phyloP scores from a whole-genome alignment of 164 flowering plant species.

The Chloranthus sessilifolius region DNA sequence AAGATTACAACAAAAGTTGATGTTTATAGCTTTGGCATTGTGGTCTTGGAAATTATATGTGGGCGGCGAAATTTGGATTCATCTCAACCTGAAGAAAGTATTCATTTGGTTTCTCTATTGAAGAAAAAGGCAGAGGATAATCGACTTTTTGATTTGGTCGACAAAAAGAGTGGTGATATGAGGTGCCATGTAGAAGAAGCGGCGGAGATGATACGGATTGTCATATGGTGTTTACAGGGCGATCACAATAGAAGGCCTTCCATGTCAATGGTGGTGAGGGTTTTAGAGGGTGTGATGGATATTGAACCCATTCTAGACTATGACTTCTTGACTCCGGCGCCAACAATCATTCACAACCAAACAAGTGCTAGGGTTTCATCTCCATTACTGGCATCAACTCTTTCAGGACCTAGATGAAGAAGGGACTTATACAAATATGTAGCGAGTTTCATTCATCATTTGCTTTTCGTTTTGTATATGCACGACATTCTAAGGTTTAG shows the following conservation, averaged over 20 bases:
- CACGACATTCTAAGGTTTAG: no score
- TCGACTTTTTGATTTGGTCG: conserved; percentile 10
- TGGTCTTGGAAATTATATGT: conserved; percentile 58
- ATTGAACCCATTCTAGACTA: conserved; percentile 14
- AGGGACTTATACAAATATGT: no score
- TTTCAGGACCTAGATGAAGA: conserved; percentile 21
- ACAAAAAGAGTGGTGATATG: conserved; percentile 18
- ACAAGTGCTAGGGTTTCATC: neutral
- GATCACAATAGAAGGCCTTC: conserved; percentile 13
- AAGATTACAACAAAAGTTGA: conserved; percentile 84
- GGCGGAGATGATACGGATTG: conserved; percentile 13
- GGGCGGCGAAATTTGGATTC: conserved; percentile 13
- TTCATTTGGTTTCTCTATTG: conserved; percentile 4
- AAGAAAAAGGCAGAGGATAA: conserved; percentile 5
- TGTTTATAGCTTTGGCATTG: conserved; percentile 95
- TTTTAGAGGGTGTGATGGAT: conserved; percentile 20
- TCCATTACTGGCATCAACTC: conserved; percentile 10
- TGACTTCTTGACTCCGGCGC: neutral
- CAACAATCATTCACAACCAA: neutral
- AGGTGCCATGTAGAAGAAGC: conserved; percentile 15
- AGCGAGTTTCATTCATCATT: no score
- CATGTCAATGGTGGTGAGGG: conserved; percentile 23
- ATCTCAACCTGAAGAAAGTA: conserved; percentile 4
- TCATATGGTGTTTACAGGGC: conserved; percentile 18
- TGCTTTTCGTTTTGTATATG: no score